Evolutionary conservation across 768 basidiomycete species (phyloP).

Genomic region (Mycena rosella): DNA sequence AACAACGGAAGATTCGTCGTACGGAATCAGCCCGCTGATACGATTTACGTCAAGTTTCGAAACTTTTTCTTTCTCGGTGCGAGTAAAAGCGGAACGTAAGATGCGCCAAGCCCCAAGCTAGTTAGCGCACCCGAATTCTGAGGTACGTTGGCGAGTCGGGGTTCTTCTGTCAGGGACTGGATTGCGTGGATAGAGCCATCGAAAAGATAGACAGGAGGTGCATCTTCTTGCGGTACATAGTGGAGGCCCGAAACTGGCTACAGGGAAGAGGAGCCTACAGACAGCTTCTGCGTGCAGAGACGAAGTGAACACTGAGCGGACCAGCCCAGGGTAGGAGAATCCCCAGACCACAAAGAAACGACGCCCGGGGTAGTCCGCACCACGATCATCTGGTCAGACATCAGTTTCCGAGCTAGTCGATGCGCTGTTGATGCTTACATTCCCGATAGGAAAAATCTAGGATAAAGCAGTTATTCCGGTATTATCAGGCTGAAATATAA

Average conservation of each 20-base stretch:
- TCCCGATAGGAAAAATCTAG: constrained; percentile 52
- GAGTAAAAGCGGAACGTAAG: constrained; percentile 54
- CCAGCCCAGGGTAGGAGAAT: constrained; percentile 46
- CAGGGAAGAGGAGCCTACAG: constrained; percentile 58
- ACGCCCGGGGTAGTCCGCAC: constrained; percentile 59
- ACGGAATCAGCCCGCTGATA: constrained; percentile 60
- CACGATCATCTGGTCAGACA: constrained; percentile 53
- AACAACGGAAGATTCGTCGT: constrained; percentile 55
- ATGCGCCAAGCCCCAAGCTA: constrained; percentile 49
- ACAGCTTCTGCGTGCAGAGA: constrained; percentile 54
- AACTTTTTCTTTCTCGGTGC: constrained; percentile 47
- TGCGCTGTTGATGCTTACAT: constrained; percentile 16
- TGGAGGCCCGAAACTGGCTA: constrained; percentile 59
- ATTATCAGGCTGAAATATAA: constrained; percentile 48
- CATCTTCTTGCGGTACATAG: constrained; percentile 55
- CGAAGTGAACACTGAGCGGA: constrained; percentile 49
- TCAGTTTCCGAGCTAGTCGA: background rate
- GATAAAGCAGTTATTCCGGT: constrained; percentile 56
- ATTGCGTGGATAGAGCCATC: constrained; percentile 66
- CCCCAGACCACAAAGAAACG: constrained; percentile 55
- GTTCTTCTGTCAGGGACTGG: constrained; percentile 52
- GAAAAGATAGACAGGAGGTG: constrained; percentile 57
- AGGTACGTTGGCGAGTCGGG: constrained; percentile 44
- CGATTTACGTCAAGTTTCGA: constrained; percentile 57
- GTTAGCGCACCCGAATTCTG: constrained; percentile 20